phyloP scores from a whole-genome alignment of 2,329 filamentous ascomycete species.

The Hysterium pulicare region DNA sequence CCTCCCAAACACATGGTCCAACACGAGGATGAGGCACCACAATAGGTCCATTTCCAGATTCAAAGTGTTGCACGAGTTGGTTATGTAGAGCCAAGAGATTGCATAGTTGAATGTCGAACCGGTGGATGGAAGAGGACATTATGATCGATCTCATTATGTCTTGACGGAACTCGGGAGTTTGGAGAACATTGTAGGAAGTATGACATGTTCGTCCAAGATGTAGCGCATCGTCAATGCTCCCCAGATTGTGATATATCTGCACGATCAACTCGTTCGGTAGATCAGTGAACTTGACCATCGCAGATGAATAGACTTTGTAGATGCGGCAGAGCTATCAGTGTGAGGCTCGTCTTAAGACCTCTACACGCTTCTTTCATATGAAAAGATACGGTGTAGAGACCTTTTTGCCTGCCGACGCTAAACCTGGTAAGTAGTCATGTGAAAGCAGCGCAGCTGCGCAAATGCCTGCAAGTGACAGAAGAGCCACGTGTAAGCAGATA shows the following conservation, averaged over 20 bases:
- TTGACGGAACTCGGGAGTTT: constrained; percentile 11
- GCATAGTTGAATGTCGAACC: constrained; percentile 22
- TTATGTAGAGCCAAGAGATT: constrained; percentile 16
- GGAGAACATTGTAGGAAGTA: constrained; percentile 10
- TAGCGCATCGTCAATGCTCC: constrained; percentile 26
- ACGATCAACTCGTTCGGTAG: constrained; percentile 19
- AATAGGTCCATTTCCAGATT: constrained; percentile 5
- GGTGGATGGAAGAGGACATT: constrained; percentile 11
- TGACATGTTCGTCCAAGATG: constrained; percentile 17
- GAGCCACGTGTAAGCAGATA: too few relatives aligned
- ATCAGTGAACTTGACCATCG: constrained; percentile 13
- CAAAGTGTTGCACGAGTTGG: constrained; percentile 16
- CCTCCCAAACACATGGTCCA: constrained; percentile 6
- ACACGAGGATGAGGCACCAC: not conserved
- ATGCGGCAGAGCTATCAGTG: too few relatives aligned
- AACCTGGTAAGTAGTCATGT: too few relatives aligned
- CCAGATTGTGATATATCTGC: constrained; percentile 15
- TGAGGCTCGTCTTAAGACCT: too few relatives aligned
- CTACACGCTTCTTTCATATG: too few relatives aligned
- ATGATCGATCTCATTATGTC: constrained; percentile 25
- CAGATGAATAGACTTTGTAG: too few relatives aligned
- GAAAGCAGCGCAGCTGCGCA: too few relatives aligned
- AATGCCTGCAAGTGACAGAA: too few relatives aligned
- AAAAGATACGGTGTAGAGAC: too few relatives aligned
- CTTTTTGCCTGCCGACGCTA: too few relatives aligned